A percentile compares a stretch with the other conserved stretches of the same genome.
Conservation (phyloP, 805 yeast species). For the Metschnikowia koreensis region DNA sequence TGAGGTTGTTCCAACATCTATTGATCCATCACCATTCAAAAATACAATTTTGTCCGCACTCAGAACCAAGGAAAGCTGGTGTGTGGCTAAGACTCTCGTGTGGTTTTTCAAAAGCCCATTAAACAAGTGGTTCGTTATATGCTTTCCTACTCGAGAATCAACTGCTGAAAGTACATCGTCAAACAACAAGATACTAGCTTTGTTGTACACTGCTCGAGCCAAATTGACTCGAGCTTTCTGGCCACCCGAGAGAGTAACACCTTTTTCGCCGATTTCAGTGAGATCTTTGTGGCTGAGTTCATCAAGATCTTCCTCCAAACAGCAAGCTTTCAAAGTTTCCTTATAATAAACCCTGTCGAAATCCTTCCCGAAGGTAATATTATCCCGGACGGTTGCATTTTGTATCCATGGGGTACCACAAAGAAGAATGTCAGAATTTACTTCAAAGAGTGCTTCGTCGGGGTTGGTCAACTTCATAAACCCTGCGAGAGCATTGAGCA, state of each 20-base stretch:
- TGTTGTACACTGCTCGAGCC: slow-evolving; percentile 76
- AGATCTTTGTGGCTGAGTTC: slow-evolving; percentile 70
- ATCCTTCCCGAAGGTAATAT: slow-evolving; percentile 65
- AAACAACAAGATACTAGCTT: slow-evolving; percentile 62
- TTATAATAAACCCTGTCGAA: slow-evolving; percentile 52
- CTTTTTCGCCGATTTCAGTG: slow-evolving; percentile 84
- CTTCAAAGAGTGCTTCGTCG: slow-evolving; percentile 22
- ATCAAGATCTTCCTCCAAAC: slow-evolving; percentile 61
- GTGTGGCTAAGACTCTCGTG: slow-evolving; percentile 81
- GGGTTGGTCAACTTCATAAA: slow-evolving; percentile 35
- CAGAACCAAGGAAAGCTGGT: slow-evolving; percentile 70
- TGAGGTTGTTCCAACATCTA: slow-evolving; percentile 58
- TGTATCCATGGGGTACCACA: slow-evolving; percentile 71
- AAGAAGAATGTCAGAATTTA: slow-evolving; percentile 31
- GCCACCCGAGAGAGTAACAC: slow-evolving; percentile 85
- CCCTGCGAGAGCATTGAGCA: slow-evolving; percentile 41
- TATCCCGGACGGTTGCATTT: slow-evolving; percentile 73
- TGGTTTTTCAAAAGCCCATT: slow-evolving; percentile 52
- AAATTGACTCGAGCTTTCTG: slow-evolving; percentile 80
- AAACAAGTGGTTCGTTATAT: slow-evolving; percentile 68
- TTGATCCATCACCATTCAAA: slow-evolving; percentile 60
- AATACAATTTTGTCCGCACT: slow-evolving; percentile 70
- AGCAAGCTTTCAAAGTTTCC: slow-evolving; percentile 60
- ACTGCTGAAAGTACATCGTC: slow-evolving; percentile 86
- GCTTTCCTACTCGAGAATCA: slow-evolving; percentile 83